Evolutionary conservation across 176 grass and related monocot species (phyloP), one percentile per base, ranked within the genome.

Genomic region (Otatea glauca): DNA sequence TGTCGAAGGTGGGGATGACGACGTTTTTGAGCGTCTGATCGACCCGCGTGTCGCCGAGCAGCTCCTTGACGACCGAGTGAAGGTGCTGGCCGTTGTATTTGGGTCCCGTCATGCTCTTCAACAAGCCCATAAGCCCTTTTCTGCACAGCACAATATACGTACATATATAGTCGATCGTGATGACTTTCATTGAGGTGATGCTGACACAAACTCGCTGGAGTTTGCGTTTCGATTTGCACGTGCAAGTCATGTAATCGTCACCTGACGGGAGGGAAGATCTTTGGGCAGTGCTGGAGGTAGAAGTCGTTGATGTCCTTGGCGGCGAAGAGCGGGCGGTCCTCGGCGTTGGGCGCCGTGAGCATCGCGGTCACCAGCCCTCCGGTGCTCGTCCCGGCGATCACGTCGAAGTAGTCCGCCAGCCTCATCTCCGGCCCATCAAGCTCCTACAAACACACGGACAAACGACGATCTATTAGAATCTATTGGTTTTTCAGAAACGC

Each of bases 381-480:
- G 4, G 91, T 97, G 87, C 89, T 92, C 18, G 89, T 97, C 77
- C 94, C 92, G 17, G 94, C 89, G 32, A 97, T 79, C 56, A 97
- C 88, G 49, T 97, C 94, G 74, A 97, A 97, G 48, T 97, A 97
- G 72, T 97, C 94, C 39, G 75, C 60, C 20, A 86, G 7, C 48
- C 88, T 78, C 16, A 9, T 79, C 4, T 83, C 73, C 1, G 45
- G 21, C 0, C 84, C 88, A 11, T 90, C 88, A 0, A 90, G 2
- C 74, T 86, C 73, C 84, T 88, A 7, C 17, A 23, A 12, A 12
- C 15, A 56, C 21, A 64, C 17, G 11, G 15, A 51, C 15, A 15
- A 53, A 16, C 6, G 18, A 18, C 16, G 17, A 18, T 16, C 50
- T 53, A 53, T 53, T 53, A 53, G 50, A 53, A 53, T 18, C 5